Evolutionary conservation across 441 rosid genomes (phyloP), one percentile per base, ranked within the genome.

Genomic region (Arabidopsis hybrid): DNA sequence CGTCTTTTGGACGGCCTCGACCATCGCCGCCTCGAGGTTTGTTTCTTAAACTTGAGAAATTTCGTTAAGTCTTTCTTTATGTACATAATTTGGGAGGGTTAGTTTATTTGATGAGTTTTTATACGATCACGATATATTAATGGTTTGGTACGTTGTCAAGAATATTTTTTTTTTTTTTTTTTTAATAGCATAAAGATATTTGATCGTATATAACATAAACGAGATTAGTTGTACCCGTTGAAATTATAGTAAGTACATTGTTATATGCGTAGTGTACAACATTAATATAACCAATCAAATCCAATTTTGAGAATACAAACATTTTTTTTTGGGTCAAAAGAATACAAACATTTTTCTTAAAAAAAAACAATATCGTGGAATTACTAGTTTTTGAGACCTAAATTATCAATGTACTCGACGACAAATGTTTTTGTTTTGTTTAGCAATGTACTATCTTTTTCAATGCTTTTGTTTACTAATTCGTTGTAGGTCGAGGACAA

Each of bases 1-100:
- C 99, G 57, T 86, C 97, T 7, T 83, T 88, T 26, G 97, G 99
- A 59, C 86, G 96, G 78, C 89, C 97, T 5, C 86, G 97, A 67
- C 88, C 90, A 60, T 90, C 97, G 5, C 90, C 99, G 12, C 91
- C 97, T 13, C 78, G 90, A 88, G 99, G 98, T 91, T 49, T 65
- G 39, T 69, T 18, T 49, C 45, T 31, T 31, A 3, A 39, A 32
- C 43, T 47, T 64, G 10, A 6, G 11, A 56, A 3, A 56, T 14
- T 6, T 56, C 57, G 17, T 65, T 6, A 31, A 13, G 2, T 71
- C 42, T 53, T 52, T 7, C 21, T 6, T 36, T 58, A 53, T 6
- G 31, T 5, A 12, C 9, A 32, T 26, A 26, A 26, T 26, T 56
- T 4, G 4, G 42, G 32, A 26, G 16, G 40, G 50, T 29, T 60